Conservation (phyloP, 1,284 basidiomycete genomes). For the Afroboletus lepidellus region DNA sequence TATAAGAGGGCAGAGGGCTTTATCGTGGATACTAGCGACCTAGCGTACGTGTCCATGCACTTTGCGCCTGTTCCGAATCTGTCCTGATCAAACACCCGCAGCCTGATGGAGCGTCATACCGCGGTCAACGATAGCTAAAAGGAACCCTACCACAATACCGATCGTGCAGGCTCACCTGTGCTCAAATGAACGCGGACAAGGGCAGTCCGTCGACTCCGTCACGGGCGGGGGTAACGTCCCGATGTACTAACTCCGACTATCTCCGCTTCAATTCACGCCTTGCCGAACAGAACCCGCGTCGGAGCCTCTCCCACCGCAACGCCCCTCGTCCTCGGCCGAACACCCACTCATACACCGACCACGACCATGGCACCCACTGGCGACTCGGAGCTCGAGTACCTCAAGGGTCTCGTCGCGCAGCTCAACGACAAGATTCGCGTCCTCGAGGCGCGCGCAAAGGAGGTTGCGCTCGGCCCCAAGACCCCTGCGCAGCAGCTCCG, state of each 20-base stretch:
- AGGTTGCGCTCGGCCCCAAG: conserved; percentile 41
- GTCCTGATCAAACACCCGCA: background rate
- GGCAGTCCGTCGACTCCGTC: too few species aligned
- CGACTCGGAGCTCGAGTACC: conserved; percentile 73
- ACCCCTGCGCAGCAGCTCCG: conserved; percentile 81
- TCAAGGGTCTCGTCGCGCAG: conserved; percentile 84
- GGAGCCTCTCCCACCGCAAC: background rate
- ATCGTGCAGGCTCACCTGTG: background rate
- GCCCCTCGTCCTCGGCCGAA: background rate
- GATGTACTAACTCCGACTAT: conserved; percentile 4
- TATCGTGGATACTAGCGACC: background rate
- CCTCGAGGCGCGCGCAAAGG: conserved; percentile 67
- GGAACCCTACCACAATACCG: background rate
- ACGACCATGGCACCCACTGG: conserved; percentile 56
- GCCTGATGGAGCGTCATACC: background rate
- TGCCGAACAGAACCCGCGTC: conserved; percentile 9
- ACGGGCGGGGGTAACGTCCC: too few species aligned
- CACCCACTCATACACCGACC: background rate
- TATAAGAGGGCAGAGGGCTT: background rate
- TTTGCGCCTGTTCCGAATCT: background rate
- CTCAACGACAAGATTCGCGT: conserved; percentile 76
- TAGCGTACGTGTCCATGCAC: background rate
- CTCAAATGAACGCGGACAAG: too few species aligned
- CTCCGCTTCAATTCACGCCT: conserved; percentile 28
- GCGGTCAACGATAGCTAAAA: background rate